Evolutionary conservation across 2,329 filamentous ascomycete species (phyloP).

Genomic region (Aspergillus sp.): DNA sequence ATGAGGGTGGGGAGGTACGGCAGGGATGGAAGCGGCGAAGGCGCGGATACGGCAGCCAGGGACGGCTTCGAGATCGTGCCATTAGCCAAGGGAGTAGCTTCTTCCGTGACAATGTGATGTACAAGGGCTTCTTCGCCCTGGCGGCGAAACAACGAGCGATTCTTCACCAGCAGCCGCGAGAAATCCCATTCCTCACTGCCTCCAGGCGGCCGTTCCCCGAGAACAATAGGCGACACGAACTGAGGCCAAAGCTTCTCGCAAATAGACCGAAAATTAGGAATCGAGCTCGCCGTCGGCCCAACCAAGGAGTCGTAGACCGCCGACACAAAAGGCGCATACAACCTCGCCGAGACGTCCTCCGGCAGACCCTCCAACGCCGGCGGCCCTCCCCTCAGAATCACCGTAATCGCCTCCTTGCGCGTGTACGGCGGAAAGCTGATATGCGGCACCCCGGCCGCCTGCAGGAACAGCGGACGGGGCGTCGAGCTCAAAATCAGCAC

Average conservation of each 20-base stretch:
- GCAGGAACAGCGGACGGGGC: constrained; percentile 67
- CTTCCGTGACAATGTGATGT: constrained; percentile 38
- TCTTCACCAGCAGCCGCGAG: constrained; percentile 68
- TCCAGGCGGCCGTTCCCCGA: constrained; percentile 55
- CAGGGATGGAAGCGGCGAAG: constrained; percentile 35
- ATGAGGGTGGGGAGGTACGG: constrained; percentile 48
- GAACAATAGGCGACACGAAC: constrained; percentile 74
- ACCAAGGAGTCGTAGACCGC: constrained; percentile 85
- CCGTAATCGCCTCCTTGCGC: constrained; percentile 73
- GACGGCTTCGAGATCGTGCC: constrained; percentile 16
- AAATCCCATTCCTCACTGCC: constrained; percentile 68
- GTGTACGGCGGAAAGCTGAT: constrained; percentile 82
- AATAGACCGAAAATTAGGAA: constrained; percentile 68
- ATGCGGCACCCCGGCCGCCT: constrained; percentile 68
- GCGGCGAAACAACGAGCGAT: constrained; percentile 44
- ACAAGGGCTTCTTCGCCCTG: constrained; percentile 45
- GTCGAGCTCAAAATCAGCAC: constrained; percentile 71
- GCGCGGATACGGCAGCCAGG: constrained; percentile 20
- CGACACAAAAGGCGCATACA: constrained; percentile 68
- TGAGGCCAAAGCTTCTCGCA: constrained; percentile 77
- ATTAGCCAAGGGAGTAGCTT: constrained; percentile 14
- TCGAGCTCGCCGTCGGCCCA: constrained; percentile 74
- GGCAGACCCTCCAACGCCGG: constrained; percentile 33
- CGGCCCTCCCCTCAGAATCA: constrained; percentile 61
- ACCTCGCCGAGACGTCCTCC: constrained; percentile 24